phyloP scores from a whole-genome alignment of 1,284 basidiomycete species.

The Trametes polyzona region DNA sequence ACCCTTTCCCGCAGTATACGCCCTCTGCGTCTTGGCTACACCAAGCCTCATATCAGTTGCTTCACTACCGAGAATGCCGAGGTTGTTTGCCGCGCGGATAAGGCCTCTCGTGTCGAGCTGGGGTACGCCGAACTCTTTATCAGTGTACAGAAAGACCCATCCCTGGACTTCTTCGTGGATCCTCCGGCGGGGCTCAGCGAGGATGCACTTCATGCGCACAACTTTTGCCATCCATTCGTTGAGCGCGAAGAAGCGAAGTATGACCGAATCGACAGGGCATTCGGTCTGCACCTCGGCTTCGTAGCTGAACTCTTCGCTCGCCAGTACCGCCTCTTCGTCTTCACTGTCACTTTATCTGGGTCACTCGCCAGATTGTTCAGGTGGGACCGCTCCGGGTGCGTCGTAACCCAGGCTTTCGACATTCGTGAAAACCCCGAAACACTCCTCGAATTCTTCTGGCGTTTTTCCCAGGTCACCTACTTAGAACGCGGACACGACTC shows the following conservation, averaged over 20 bases:
- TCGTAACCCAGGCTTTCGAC: conserved; percentile 7
- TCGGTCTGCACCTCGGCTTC: conserved; percentile 1
- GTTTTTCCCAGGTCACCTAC: background rate
- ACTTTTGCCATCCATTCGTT: too few relatives aligned
- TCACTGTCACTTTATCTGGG: conserved; percentile 2
- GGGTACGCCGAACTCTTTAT: conserved; percentile 19
- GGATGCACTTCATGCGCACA: background rate
- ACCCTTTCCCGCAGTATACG: background rate
- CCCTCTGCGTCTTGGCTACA: background rate
- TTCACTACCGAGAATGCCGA: background rate
- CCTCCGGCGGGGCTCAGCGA: background rate
- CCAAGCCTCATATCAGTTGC: conserved; percentile 16
- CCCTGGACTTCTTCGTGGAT: conserved; percentile 9
- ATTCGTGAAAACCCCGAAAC: background rate
- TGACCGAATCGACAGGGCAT: background rate
- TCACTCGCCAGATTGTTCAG: conserved; percentile 1
- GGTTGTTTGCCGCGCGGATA: background rate
- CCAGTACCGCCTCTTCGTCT: conserved; percentile 2
- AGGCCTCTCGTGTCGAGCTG: background rate
- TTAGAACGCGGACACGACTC: conserved; percentile 5
- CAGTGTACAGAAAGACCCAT: background rate
- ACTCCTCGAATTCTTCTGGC: conserved; percentile 8
- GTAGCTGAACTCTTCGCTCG: conserved; percentile 2
- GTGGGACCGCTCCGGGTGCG: conserved; percentile 12
- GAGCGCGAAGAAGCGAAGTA: background rate